Conservation (phyloP, 164 flowering plant genomes). For the Tinospora cordifolia region DNA sequence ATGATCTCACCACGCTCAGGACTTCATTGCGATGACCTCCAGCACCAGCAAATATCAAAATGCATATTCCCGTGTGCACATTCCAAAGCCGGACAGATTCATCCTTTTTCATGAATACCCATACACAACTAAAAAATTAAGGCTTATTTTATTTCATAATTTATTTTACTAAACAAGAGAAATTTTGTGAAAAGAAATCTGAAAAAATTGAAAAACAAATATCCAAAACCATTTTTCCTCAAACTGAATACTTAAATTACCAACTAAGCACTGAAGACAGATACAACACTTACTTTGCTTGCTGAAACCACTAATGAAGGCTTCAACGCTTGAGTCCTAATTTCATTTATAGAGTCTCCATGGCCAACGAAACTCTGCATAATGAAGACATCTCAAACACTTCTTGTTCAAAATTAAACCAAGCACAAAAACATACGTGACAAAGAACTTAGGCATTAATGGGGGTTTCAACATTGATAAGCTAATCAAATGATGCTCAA, state of each 20-base stretch:
- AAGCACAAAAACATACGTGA: not conserved
- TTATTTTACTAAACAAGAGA: too few relatives aligned
- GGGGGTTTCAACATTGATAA: not conserved
- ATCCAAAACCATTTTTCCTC: not conserved
- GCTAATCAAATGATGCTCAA: too few relatives aligned
- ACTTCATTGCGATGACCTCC: slow-evolving; percentile 99
- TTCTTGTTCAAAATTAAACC: not conserved
- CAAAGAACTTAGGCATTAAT: not conserved
- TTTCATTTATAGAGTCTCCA: slow-evolving; percentile 94
- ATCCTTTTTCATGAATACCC: slow-evolving; percentile 46
- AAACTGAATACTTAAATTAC: not conserved
- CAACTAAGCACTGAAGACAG: not conserved
- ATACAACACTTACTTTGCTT: slow-evolving; percentile 57
- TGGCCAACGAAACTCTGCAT: slow-evolving; percentile 95
- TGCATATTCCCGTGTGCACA: slow-evolving; percentile 89
- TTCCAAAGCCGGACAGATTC: slow-evolving; percentile 98
- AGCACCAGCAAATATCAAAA: slow-evolving; percentile 95
- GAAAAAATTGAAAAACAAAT: not conserved
- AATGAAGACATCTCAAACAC: slow-evolving; percentile 6
- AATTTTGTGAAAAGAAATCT: not conserved
- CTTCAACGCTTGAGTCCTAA: slow-evolving; percentile 79
- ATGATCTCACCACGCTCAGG: slow-evolving; percentile 76
- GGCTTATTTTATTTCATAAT: not conserved
- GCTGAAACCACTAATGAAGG: slow-evolving; percentile 91
- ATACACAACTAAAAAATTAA: not conserved